Evolutionary conservation across 2,329 filamentous ascomycete genomes (phyloP).

Genomic region (Aureobasidium musti): DNA sequence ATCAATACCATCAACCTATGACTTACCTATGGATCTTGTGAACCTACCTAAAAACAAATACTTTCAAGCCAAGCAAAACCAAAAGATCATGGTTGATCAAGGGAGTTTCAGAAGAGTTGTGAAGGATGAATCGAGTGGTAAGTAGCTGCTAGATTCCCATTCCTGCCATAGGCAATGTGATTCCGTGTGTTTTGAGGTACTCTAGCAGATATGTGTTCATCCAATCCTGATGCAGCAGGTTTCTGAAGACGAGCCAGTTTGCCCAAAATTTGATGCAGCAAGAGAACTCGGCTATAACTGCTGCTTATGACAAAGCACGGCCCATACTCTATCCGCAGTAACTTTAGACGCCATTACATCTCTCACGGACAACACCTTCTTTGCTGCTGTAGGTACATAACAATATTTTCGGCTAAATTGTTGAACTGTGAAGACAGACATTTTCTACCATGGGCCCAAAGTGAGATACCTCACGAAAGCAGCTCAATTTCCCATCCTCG

Average conservation of each 20-base stretch:
- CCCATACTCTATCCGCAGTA: neutral
- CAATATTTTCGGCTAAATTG: too few relatives aligned
- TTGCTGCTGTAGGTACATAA: too few relatives aligned
- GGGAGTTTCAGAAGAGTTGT: neutral
- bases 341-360: neutral
- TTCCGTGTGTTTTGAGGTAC: too few relatives aligned
- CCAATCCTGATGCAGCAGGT: neutral
- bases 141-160: neutral
- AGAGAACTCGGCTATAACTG: neutral
- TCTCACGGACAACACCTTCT: too few relatives aligned
- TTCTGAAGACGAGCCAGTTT: neutral
- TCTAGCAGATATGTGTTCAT: neutral
- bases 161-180: neutral
- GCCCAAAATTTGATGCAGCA: neutral
- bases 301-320: neutral
- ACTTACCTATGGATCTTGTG: neutral
- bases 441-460: too few relatives aligned
- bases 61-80: neutral
- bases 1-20: neutral
- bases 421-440: too few relatives aligned
- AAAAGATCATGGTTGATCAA: too few relatives aligned
- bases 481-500: constrained; percentile 27
- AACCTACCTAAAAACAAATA: neutral
- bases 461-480: neutral
- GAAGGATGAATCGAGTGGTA: neutral